phyloP scores from a whole-genome alignment of 2,329 filamentous ascomycete genomes.

The Aspergillus sp. region DNA sequence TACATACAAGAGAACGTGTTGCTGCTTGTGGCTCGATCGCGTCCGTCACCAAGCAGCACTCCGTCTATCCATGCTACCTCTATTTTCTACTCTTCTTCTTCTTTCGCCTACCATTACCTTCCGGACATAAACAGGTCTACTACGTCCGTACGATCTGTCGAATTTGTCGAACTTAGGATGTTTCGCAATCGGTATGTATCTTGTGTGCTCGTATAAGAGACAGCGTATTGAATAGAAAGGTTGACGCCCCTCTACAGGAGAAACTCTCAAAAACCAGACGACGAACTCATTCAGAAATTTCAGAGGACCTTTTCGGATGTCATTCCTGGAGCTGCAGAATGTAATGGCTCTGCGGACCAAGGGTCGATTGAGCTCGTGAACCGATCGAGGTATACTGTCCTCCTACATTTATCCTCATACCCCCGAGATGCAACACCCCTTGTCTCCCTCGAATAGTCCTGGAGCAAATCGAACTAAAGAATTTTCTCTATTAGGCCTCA shows the following conservation, averaged over 20 bases:
- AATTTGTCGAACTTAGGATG: slow-evolving; percentile 23
- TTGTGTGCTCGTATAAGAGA: slow-evolving; percentile 5
- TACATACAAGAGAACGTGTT: too few relatives aligned
- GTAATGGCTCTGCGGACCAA: slow-evolving; percentile 3
- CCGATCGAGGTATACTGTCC: slow-evolving; percentile 16
- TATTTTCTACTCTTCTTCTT: slow-evolving; percentile 15
- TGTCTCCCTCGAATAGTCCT: background rate
- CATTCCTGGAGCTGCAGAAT: slow-evolving; percentile 23
- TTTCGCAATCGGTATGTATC: slow-evolving; percentile 42
- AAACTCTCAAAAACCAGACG: slow-evolving; percentile 75
- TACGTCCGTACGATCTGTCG: background rate
- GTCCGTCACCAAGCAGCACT: too few relatives aligned
- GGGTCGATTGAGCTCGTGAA: slow-evolving; percentile 4
- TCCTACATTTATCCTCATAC: background rate
- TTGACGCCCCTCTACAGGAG: slow-evolving; percentile 43
- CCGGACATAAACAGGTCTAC: background rate
- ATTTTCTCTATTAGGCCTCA: slow-evolving; percentile 30
- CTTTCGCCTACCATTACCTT: slow-evolving; percentile 8
- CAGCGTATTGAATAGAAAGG: slow-evolving; percentile 5
- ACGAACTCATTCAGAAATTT: slow-evolving; percentile 76
- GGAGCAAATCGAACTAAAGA: background rate
- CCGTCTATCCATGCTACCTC: background rate
- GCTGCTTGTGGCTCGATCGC: too few relatives aligned
- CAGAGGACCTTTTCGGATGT: slow-evolving; percentile 75
- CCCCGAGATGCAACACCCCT: background rate